These are phyloP conservation scores for Leishmania tropica DNA, from an alignment of 208 protist genomes.

Conservation along the genomic window DNA sequence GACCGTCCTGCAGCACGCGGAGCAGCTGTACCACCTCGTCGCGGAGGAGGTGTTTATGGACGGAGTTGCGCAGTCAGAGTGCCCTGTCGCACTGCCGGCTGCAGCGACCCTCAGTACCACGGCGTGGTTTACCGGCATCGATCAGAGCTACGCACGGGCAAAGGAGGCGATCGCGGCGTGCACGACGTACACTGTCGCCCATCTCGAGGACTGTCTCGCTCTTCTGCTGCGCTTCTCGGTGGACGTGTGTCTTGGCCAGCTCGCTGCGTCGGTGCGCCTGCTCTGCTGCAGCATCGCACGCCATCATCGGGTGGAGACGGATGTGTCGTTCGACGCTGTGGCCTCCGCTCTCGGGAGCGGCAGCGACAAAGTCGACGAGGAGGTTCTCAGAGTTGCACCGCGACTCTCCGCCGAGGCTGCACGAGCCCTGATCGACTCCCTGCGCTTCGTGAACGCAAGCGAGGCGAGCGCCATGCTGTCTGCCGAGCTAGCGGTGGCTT, in stretches of 20 bases:
- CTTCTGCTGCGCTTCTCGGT: slow-evolving; percentile 33
- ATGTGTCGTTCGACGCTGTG: background rate
- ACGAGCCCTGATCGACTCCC: slow-evolving; percentile 4
- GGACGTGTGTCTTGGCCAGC: slow-evolving; percentile 21
- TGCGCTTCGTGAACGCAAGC: background rate
- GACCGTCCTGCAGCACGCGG: slow-evolving; percentile 43
- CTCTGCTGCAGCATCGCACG: slow-evolving; percentile 15
- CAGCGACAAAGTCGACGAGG: background rate
- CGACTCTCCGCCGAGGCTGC: slow-evolving; percentile 17
- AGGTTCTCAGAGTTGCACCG: slow-evolving; percentile 5
- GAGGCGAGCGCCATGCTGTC: background rate
- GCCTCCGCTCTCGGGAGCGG: background rate
- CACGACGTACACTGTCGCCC: slow-evolving; percentile 1
- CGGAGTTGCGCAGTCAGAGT: background rate
- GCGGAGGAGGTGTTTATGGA: slow-evolving; percentile 40
- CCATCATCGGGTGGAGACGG: background rate
- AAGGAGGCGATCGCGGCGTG: slow-evolving; percentile 24
- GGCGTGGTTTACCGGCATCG: slow-evolving; percentile 56
- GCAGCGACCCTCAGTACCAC: slow-evolving; percentile 38
- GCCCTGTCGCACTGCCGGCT: background rate
- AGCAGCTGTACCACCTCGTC: slow-evolving; percentile 43
- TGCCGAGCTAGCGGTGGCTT: slow-evolving; percentile 6
- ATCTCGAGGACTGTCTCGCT: slow-evolving; percentile 25
- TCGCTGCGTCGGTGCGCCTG: slow-evolving; percentile 19
- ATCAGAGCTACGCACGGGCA: slow-evolving; percentile 51